Evolutionary conservation across 179 eudicot genomes (phyloP).

Genomic region (Actinidia chinensis): DNA sequence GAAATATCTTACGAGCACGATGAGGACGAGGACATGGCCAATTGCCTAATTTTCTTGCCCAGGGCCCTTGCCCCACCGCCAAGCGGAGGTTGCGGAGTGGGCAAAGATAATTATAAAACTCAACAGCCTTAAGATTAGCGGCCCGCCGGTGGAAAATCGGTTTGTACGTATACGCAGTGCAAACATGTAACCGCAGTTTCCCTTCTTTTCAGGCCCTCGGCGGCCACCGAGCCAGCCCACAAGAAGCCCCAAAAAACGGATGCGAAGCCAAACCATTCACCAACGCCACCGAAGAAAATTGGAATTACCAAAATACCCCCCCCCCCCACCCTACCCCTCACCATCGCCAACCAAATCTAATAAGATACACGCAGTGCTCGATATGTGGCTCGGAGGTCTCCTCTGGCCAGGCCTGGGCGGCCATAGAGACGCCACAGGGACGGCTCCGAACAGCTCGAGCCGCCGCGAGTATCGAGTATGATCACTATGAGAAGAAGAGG

Average conservation of each 20-base stretch:
- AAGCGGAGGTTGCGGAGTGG: background rate
- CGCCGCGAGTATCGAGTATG: background rate
- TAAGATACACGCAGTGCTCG: conserved; percentile 67
- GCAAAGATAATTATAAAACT: conserved; percentile 24
- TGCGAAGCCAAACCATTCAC: too few relatives aligned
- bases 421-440: conserved; percentile 72
- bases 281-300: conserved; percentile 14
- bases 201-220: conserved; percentile 77
- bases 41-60: conserved; percentile 59
- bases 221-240: conserved; percentile 80
- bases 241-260: conserved; percentile 55
- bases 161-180: conserved; percentile 56
- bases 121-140: conserved; percentile 20
- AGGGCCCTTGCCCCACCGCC: conserved; percentile 33
- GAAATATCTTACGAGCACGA: conserved; percentile 25
- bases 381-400: conserved; percentile 74
- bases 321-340: too few relatives aligned
- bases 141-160: conserved; percentile 22
- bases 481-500: conserved; percentile 33
- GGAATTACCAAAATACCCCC: too few relatives aligned
- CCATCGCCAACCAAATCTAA: too few relatives aligned
- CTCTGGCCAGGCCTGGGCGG: conserved; percentile 85
- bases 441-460: background rate
- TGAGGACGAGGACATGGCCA: conserved; percentile 71
- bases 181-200: conserved; percentile 63